These are phyloP conservation scores for Boletus fagicola DNA, from an alignment of 768 basidiomycete species.

Conservation along the genomic window DNA sequence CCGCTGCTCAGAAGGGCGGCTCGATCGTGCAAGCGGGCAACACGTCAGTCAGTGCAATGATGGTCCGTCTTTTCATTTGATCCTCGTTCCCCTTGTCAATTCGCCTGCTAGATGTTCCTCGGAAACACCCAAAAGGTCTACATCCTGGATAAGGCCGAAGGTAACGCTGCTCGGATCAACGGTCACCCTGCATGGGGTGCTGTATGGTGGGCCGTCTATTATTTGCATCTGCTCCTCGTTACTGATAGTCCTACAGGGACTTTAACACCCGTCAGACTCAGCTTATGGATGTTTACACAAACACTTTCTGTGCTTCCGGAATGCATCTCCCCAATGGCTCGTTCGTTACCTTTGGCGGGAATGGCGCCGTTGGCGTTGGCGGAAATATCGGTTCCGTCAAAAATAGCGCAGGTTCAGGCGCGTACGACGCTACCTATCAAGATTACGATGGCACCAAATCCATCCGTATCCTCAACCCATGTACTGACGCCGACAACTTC, in stretches of 20 bases:
- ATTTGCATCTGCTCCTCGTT: not conserved
- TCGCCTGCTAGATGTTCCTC: slow-evolving; percentile 62
- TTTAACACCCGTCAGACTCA: slow-evolving; percentile 19
- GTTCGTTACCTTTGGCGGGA: slow-evolving; percentile 73
- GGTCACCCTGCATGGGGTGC: slow-evolving; percentile 76
- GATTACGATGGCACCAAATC: slow-evolving; percentile 79
- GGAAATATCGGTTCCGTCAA: slow-evolving; percentile 55
- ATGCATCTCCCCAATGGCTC: slow-evolving; percentile 82
- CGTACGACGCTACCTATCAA: slow-evolving; percentile 65
- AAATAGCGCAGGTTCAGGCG: slow-evolving; percentile 45
- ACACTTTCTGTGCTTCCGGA: slow-evolving; percentile 80
- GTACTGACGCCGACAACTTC: slow-evolving; percentile 49
- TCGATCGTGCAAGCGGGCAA: slow-evolving; percentile 25
- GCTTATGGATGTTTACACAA: slow-evolving; percentile 48
- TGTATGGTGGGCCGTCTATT: slow-evolving; percentile 46
- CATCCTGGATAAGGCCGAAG: slow-evolving; percentile 89
- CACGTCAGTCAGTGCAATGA: slow-evolving; percentile 53
- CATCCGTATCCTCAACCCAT: slow-evolving; percentile 82
- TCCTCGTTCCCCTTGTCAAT: not conserved
- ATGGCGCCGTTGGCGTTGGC: slow-evolving; percentile 66
- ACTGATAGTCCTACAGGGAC: slow-evolving; percentile 19
- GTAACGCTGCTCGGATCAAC: slow-evolving; percentile 61
- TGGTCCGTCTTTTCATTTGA: slow-evolving; percentile 37
- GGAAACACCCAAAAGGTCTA: slow-evolving; percentile 81
- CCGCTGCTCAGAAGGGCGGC: slow-evolving; percentile 25